phyloP scores from a whole-genome alignment of 2,329 filamentous ascomycete species.

The Zalaria sp. region DNA sequence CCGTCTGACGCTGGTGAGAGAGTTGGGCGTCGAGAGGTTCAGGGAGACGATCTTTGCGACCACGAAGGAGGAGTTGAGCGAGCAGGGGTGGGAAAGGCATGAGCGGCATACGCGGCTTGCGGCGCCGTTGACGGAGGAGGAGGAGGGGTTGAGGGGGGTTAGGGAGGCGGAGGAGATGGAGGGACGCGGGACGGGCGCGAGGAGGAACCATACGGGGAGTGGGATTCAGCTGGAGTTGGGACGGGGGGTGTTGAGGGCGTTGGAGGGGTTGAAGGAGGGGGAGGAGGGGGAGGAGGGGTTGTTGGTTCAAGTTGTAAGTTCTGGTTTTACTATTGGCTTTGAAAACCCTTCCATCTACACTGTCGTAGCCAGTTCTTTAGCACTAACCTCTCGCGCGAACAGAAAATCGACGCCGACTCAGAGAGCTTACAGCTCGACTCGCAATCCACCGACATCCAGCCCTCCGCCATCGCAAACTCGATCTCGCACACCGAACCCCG shows the following conservation, averaged over 20 bases:
- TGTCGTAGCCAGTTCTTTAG: no score
- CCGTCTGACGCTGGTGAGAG: conserved; percentile 58
- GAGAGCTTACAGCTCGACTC: conserved; percentile 57
- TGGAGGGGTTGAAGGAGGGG: conserved; percentile 44
- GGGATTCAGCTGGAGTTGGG: conserved; percentile 39
- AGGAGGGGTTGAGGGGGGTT: conserved; percentile 55
- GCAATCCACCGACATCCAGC: conserved; percentile 36
- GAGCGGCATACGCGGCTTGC: conserved; percentile 47
- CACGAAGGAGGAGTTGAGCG: conserved; percentile 52
- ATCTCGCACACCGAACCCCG: conserved; percentile 59
- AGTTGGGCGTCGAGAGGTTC: conserved; percentile 68
- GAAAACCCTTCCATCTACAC: no score
- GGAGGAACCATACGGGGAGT: conserved; percentile 34
- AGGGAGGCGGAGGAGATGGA: conserved; percentile 64
- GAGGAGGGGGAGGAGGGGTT: conserved; percentile 31
- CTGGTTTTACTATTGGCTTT: no score
- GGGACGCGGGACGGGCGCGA: conserved; percentile 51
- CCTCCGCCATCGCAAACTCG: conserved; percentile 41
- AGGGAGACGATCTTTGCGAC: conserved; percentile 63
- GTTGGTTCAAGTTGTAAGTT: conserved; percentile 50
- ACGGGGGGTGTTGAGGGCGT: conserved; percentile 48
- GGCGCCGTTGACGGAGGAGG: conserved; percentile 68
- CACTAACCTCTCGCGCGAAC: neutral
- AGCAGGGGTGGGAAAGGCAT: conserved; percentile 56
- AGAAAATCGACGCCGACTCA: conserved; percentile 59